Percentiles rank a stretch among this genome's conserved stretches.
Evolutionary conservation across 805 yeast species (phyloP).

Genomic region (Zygosaccharomyces rouxii): DNA sequence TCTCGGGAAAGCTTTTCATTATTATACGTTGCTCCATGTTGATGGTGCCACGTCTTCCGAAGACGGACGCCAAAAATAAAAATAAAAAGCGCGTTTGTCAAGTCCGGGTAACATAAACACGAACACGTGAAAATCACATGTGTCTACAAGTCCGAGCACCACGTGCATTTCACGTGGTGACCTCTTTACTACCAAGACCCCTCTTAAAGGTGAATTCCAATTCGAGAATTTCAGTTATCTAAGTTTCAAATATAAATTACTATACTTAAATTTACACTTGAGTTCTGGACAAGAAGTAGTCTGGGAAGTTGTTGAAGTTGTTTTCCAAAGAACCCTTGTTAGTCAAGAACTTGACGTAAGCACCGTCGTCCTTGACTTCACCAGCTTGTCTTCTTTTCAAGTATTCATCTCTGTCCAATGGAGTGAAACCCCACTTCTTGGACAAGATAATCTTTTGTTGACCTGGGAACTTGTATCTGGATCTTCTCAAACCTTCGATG

Average conservation of each 20-base stretch:
- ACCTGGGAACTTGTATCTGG: constrained; percentile 99
- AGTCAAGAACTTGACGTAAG: constrained; percentile 97
- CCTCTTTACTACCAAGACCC: no score
- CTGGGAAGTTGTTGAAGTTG: constrained; percentile 93
- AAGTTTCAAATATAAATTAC: not conserved
- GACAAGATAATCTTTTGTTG: constrained; percentile 99
- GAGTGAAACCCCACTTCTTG: constrained; percentile 99
- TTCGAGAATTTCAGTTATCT: not conserved
- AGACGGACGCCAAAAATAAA: constrained; percentile 2
- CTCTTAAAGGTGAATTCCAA: no score
- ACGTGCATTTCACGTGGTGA: no score
- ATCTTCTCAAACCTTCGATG: constrained; percentile 99
- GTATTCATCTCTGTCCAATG: constrained; percentile 96
- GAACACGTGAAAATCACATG: no score
- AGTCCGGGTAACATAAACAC: constrained; percentile 1
- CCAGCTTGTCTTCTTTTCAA: constrained; percentile 90
- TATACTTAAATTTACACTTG: constrained; percentile 22
- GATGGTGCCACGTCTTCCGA: constrained; percentile 2
- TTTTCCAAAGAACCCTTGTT: constrained; percentile 91
- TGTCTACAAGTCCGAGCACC: no score
- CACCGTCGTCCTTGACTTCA: constrained; percentile 99
- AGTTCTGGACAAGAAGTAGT: constrained; percentile 51
- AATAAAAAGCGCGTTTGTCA: not conserved
- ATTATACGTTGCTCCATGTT: not conserved
- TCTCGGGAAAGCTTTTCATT: not conserved